phyloP scores from a whole-genome alignment of 768 basidiomycete genomes.

The Daedaleopsis nitida region DNA sequence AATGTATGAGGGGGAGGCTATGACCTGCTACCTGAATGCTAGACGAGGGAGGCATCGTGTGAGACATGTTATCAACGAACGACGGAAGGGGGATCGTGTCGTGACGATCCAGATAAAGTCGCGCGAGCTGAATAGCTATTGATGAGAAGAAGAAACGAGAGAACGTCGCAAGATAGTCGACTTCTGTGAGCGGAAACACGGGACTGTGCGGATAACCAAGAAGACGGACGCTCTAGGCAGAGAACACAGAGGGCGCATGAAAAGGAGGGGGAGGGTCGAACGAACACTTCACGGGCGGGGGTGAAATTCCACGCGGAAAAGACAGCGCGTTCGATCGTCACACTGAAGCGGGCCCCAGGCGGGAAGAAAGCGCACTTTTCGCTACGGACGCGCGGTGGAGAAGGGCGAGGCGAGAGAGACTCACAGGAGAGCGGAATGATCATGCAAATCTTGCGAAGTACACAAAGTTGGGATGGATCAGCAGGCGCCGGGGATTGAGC shows the following conservation, averaged over 20 bases:
- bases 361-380: not conserved
- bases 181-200: not conserved
- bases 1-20: not conserved
- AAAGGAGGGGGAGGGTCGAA: not conserved
- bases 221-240: constrained; percentile 17
- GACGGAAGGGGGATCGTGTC: constrained; percentile 8
- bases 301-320: constrained; percentile 12
- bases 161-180: not conserved
- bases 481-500: constrained; percentile 14
- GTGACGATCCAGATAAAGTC: constrained; percentile 3
- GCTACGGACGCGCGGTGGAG: not conserved
- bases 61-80: constrained; percentile 2
- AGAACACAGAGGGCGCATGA: constrained; percentile 11
- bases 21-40: constrained; percentile 9
- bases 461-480: constrained; percentile 19
- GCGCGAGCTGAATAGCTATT: constrained; percentile 1
- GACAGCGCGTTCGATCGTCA: constrained; percentile 24
- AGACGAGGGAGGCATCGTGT: constrained; percentile 14
- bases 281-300: constrained; percentile 19
- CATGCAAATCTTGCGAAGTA: not conserved
- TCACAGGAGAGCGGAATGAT: not conserved
- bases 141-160: not conserved
- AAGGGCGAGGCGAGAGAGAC: not conserved
- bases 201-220: constrained; percentile 5
- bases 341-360: constrained; percentile 1